Base-by-base conservation (phyloP, 2,329 filamentous ascomycete genomes). In the Didymella pinodella region DNA sequence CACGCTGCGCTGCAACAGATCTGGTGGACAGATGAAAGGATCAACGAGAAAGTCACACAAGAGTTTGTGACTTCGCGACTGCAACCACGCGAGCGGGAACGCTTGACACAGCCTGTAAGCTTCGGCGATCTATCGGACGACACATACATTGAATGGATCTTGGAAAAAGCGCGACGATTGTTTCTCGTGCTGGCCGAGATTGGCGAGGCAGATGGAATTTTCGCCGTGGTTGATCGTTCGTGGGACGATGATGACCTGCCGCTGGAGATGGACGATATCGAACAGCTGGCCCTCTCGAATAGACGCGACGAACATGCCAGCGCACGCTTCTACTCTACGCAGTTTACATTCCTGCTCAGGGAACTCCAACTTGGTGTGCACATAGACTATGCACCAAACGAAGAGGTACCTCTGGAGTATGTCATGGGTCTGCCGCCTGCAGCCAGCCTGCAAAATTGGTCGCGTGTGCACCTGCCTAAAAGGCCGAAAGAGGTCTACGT, bases 191-290 rank as follows among this genome's bases (percentile, higher is more conserved):
- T 93, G 26, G 82, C 87, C 53, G 89, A 92, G 67, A 79, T 92
- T 25, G 88, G 87, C 31, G 82, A 90, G 11, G 85, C 90, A 0
- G 88, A 90, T 66, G 88, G 90, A 72, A 92, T 93, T 60, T 93
- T 93, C 69, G 85, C 85, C 41, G 82, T 91, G 51, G 86, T 92
- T 57, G 90, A 93, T 75, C 87, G 90, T 69, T 89, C 88, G 22
- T 92, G 89, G 89, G 88, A 90, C 65, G 90, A 93, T 69, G 84
- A 86, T 52, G 90, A 93, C 76, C 80, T 93, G 41, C 90, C 90
- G 5, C 82, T 93, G 47, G 81, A 86, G 4, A 79, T 85, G 52
- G 87, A 90, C 49, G 85, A 90, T 59, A 84, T 92, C 45, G 83
- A 85, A 65, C 84, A 85, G 46, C 82, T 92, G 18, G 82, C 83